Evolutionary conservation across 2,329 filamentous ascomycete genomes (phyloP).

Genomic region (Albophoma yamanashiensis): DNA sequence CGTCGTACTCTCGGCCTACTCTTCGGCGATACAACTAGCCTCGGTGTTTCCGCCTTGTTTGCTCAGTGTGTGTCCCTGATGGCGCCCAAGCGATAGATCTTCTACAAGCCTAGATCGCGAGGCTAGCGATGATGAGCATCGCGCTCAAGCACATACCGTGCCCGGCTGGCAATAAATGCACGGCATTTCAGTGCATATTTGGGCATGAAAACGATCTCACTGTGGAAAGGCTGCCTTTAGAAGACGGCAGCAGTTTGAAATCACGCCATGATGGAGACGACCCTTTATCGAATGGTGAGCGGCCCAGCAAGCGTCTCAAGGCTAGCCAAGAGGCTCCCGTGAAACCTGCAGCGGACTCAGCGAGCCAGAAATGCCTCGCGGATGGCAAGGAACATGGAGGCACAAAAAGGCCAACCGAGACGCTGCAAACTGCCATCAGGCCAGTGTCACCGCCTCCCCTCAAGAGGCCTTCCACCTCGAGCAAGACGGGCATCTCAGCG

Average conservation of each 20-base stretch:
- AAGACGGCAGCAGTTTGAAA: background rate
- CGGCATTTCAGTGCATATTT: constrained; percentile 40
- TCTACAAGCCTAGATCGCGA: background rate
- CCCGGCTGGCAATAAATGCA: constrained; percentile 35
- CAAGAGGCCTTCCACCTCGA: background rate
- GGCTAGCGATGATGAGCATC: constrained; percentile 20
- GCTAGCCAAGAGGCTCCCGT: constrained; percentile 6
- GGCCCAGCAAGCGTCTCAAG: constrained; percentile 19
- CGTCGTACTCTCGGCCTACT: background rate
- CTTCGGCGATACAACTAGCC: background rate
- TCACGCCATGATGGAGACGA: background rate
- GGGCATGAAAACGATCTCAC: constrained; percentile 26
- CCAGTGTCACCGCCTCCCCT: constrained; percentile 24
- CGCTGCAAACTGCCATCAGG: constrained; percentile 11
- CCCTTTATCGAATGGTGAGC: constrained; percentile 13
- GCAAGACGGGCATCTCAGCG: background rate
- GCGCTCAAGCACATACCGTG: constrained; percentile 39
- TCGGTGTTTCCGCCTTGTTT: background rate
- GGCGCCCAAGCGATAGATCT: background rate
- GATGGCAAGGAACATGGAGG: background rate
- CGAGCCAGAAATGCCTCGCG: background rate
- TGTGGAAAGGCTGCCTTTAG: constrained; percentile 3
- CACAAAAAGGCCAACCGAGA: background rate
- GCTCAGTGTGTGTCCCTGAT: background rate
- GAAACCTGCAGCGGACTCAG: background rate